phyloP scores from a whole-genome alignment of 2,329 filamentous ascomycete species.

The Tetracladium maxilliforme region DNA sequence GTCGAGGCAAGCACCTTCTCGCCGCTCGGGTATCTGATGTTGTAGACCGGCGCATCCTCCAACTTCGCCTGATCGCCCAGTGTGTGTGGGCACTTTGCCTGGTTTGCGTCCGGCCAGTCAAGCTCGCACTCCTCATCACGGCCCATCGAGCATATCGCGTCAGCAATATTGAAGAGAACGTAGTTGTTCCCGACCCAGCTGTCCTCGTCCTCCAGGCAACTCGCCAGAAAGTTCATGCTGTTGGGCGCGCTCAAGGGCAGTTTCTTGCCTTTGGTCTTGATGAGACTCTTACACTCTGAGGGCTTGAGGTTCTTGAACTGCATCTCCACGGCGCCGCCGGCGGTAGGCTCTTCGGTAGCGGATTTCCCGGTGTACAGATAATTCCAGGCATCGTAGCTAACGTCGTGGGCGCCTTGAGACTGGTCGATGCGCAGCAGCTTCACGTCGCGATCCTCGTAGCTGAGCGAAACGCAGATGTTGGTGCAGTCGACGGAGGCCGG shows the following conservation, averaged over 20 bases:
- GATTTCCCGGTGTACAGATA: conserved; percentile 4
- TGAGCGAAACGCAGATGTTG: conserved; percentile 1
- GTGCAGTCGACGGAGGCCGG: conserved; percentile 1
- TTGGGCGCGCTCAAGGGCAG: conserved; percentile 39
- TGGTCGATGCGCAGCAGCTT: conserved; percentile 1
- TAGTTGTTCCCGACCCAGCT: conserved; percentile 1
- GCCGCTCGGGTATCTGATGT: conserved; percentile 36
- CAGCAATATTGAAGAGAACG: conserved; percentile 1
- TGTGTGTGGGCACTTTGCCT: conserved; percentile 30
- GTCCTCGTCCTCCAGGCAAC: conserved; percentile 25
- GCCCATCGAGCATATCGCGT: conserved; percentile 27
- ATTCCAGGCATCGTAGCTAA: conserved; percentile 5
- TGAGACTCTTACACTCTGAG: background rate
- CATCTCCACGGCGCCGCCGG: conserved; percentile 1
- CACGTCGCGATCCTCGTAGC: background rate
- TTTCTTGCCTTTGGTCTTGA: too few species aligned
- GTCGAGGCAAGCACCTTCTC: conserved; percentile 19
- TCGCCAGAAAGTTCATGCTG: conserved; percentile 37
- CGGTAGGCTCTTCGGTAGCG: conserved; percentile 2
- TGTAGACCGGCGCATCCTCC: conserved; percentile 26
- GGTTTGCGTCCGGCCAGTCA: conserved; percentile 32
- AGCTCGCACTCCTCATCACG: conserved; percentile 34
- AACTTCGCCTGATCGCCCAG: conserved; percentile 20
- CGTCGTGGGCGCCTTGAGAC: conserved; percentile 2
- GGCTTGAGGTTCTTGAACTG: background rate